Percentiles rank a stretch among this genome's conserved stretches.
phyloP scores from a whole-genome alignment of 1,284 basidiomycete genomes.

The Laetiporus sulphureus region DNA sequence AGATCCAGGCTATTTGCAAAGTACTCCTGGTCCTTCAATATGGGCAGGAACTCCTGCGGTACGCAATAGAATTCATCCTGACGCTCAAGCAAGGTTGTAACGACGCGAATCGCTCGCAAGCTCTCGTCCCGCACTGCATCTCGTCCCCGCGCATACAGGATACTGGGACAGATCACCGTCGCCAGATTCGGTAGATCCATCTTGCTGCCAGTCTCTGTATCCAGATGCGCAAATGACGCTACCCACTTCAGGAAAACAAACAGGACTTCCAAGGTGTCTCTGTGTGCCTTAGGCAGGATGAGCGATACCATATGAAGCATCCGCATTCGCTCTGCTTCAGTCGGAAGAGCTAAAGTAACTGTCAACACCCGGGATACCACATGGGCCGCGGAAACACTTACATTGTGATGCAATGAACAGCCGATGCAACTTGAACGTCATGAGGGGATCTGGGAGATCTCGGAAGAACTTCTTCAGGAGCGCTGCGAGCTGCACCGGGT shows the following conservation, averaged over 20 bases:
- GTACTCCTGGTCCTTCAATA: slow-evolving; percentile 82
- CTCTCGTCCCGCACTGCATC: slow-evolving; percentile 92
- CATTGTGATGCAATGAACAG: slow-evolving; percentile 86
- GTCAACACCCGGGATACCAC: slow-evolving; percentile 1
- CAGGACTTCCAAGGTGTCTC: slow-evolving; percentile 96
- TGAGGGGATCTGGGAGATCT: slow-evolving; percentile 92
- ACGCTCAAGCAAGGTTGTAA: slow-evolving; percentile 81
- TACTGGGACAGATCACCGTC: slow-evolving; percentile 97
- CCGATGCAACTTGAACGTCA: slow-evolving; percentile 92
- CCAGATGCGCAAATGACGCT: slow-evolving; percentile 96
- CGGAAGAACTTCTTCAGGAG: slow-evolving; percentile 96
- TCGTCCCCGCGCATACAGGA: slow-evolving; percentile 81
- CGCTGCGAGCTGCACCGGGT: slow-evolving; percentile 95
- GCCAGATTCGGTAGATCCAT: slow-evolving; percentile 97
- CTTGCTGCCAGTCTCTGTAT: slow-evolving; percentile 96
- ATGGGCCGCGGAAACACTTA: slow-evolving; percentile 33
- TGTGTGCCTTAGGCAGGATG: slow-evolving; percentile 87
- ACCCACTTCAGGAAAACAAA: slow-evolving; percentile 99
- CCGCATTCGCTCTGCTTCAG: slow-evolving; percentile 74
- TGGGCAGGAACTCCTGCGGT: slow-evolving; percentile 77
- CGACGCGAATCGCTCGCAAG: slow-evolving; percentile 84
- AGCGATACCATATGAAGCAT: slow-evolving; percentile 85
- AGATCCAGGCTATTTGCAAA: slow-evolving; percentile 79
- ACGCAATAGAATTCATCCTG: slow-evolving; percentile 94
- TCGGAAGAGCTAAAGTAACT: slow-evolving; percentile 53